Evolutionary conservation across 257 asterid species (phyloP), one percentile per base, ranked within the genome.

Genomic region (Dorcoceras hygrometricum): DNA sequence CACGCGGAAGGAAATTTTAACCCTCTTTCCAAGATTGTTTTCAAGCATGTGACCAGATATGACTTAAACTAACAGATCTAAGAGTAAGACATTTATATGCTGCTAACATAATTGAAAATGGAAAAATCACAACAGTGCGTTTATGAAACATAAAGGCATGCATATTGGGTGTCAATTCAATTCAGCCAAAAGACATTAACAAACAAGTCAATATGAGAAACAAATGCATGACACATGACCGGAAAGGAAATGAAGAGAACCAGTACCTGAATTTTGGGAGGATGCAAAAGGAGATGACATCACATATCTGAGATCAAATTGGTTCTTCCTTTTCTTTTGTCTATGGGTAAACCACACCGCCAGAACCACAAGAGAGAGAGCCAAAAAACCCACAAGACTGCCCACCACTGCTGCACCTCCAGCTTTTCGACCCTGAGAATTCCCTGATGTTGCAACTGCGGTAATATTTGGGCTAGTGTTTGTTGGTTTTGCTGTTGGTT

Each of bases 201-300:
- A 22, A 55, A 69, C 24, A 27, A 19, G 28, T 29, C 28, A 32
- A 65, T 57, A 60, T 24, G 66, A 70, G 25, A 32, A 58, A 68
- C 46, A 65, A 24, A 59, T 23, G 19, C 8, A 73, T 11, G 53
- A 63, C 55, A 48, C 9, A 58, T 36, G 31, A 53, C 43, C 29
- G 46, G 43, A 76, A 29, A 60, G 57, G 34, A 63, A 46, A 54
- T 20, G 57, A n/a, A 56, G 29, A 29, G 29, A 63, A 66, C 14
- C 11, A 59, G 36, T 78, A 88, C 97, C 97, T 79, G 97, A 90
- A 79, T 86, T 76, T 76, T 83, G 96, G 63, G 97, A 90, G 71
- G 97, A 86, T 31, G 87, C 86, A 67, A 73, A 84, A 54, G 95
- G 96, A 76, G 96, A 90, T 53, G 92, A 89, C 72, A 76, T 67